phyloP scores from a whole-genome alignment of 2,329 filamentous ascomycete species.

The Xylaria sp. region DNA sequence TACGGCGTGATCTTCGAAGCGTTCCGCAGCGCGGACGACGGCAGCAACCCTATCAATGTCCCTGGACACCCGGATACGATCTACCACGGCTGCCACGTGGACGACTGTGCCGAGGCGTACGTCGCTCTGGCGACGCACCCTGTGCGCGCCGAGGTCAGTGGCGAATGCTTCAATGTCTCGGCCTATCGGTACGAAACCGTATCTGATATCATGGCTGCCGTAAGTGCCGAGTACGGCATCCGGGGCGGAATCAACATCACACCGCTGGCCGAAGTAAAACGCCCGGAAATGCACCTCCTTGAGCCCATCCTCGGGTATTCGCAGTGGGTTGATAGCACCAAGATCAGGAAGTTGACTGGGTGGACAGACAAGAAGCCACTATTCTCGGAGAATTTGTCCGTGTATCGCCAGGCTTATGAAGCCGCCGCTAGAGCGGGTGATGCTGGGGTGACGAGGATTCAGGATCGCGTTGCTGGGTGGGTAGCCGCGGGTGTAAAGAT shows the following conservation, averaged over 20 bases:
- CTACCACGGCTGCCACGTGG: slow-evolving; percentile 60
- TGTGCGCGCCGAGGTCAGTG: slow-evolving; percentile 49
- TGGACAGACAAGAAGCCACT: slow-evolving; percentile 54
- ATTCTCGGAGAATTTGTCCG: slow-evolving; percentile 52
- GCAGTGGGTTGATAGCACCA: slow-evolving; percentile 58
- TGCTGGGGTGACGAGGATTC: slow-evolving; percentile 45
- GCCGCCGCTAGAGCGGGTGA: slow-evolving; percentile 43
- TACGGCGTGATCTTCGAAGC: slow-evolving; percentile 55
- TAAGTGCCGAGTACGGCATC: slow-evolving; percentile 55
- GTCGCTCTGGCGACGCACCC: slow-evolving; percentile 56
- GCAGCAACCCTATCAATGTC: slow-evolving; percentile 46
- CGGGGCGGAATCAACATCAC: slow-evolving; percentile 12
- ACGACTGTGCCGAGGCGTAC: slow-evolving; percentile 62
- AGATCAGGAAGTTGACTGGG: slow-evolving; percentile 54
- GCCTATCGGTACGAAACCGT: slow-evolving; percentile 57
- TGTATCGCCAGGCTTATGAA: slow-evolving; percentile 56
- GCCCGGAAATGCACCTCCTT: slow-evolving; percentile 34
- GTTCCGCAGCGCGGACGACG: slow-evolving; percentile 22
- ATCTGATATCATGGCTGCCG: slow-evolving; percentile 52
- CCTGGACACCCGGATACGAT: slow-evolving; percentile 53
- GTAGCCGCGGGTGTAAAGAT: slow-evolving; percentile 29
- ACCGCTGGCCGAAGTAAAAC: background rate
- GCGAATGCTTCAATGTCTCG: slow-evolving; percentile 60
- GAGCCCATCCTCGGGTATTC: slow-evolving; percentile 51
- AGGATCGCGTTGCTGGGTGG: slow-evolving; percentile 36